Evolutionary conservation across 2,329 filamentous ascomycete species (phyloP), one percentile per base, ranked within the genome.

Genomic region (Fusarium dlaminii): DNA sequence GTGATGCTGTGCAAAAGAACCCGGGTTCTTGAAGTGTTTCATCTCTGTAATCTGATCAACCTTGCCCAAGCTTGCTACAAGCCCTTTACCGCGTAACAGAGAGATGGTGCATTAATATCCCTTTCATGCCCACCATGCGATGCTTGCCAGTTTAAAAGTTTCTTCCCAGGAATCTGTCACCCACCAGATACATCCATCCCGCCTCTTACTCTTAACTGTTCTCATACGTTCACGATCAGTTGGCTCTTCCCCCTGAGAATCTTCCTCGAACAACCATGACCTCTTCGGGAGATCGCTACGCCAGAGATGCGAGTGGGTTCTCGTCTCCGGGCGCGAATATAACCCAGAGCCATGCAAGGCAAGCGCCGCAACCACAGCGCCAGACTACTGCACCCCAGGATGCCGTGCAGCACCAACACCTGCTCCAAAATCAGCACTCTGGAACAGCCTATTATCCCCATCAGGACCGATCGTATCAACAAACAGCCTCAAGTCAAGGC

Each of bases 41-140:
- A 40, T 60, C 45, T 69, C 42, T 45, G 66, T 49, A 62, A 55
- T 66, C 29, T 40, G 20, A 70, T 60, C 36, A 66, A 62, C 59
- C 66, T 59, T 60, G 36, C 36, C 34, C 56, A 45, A 22, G 17
- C 37, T 54, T 34, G 22, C 22, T 37, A 42, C 30, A 54, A 30
- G 42, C 40, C 29, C 20, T 59, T 39, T 24, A 29, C 42, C 45
- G 34, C 39, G 49, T 32, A 66, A 40, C 32, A 55, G 40, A 54
- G 32, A 39, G 14, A 39, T 34, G 45, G 29, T 39, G 46, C 39
- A 40, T 55, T 36, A 40, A 51, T 34, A 40, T 32, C 27, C 36
- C 27, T 32, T 18, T 11, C 20, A 30, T 66, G 20, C 29, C 42
- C 37, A 42, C 57, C 52, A 9, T 17, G 48, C 32, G 20, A 59